Percentiles rank a stretch among this genome's conserved stretches.
These are phyloP conservation scores for Solanum chaucha DNA, from an alignment of 257 asterid genomes.

Conservation along the genomic window DNA sequence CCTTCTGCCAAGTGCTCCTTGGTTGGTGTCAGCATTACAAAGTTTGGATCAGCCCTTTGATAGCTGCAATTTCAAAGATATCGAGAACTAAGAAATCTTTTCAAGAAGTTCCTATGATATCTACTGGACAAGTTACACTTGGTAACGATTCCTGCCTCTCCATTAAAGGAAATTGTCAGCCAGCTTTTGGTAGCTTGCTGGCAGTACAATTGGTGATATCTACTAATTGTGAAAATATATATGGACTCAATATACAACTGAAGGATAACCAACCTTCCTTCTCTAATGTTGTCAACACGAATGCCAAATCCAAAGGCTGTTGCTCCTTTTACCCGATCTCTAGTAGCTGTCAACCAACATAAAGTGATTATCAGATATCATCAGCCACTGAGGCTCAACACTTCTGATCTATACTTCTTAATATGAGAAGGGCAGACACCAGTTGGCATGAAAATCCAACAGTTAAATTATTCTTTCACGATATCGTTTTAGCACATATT, in stretches of 20 bases:
- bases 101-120: no score
- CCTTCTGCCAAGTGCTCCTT: constrained; percentile 34
- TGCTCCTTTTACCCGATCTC: constrained; percentile 59
- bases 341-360: constrained; percentile 42
- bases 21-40: no score
- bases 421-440: not conserved
- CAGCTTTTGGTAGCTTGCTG: not conserved
- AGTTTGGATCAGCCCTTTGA: no score
- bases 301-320: constrained; percentile 70
- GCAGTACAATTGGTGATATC: not conserved
- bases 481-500: not conserved
- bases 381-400: not conserved
- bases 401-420: not conserved
- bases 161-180: not conserved
- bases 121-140: no score
- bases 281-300: constrained; percentile 65
- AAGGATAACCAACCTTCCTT: constrained; percentile 59
- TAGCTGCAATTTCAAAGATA: no score
- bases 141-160: not conserved
- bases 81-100: no score
- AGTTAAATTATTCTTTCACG: not conserved
- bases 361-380: not conserved
- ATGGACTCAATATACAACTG: not conserved
- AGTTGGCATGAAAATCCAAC: not conserved
- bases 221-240: not conserved